Percentiles rank a stretch among this genome's conserved stretches.
phyloP scores from a whole-genome alignment of 2,329 filamentous ascomycete species.

The Pseudodiploospora longispora region DNA sequence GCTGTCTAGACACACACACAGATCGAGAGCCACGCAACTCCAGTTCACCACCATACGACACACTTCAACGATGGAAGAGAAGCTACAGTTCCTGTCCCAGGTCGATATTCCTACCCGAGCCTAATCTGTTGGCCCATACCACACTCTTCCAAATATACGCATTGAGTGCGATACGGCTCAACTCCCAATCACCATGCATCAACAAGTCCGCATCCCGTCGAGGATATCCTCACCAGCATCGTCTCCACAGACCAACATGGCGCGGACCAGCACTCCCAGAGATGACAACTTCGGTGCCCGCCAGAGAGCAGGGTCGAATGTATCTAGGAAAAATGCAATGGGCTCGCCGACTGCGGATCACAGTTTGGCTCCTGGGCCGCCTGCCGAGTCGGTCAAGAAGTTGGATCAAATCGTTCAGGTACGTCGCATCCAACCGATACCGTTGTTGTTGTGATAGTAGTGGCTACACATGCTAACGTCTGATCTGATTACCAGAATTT shows the following conservation, averaged over 20 bases:
- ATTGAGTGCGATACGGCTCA: background rate
- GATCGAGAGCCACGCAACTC: background rate
- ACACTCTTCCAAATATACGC: slow-evolving; percentile 1
- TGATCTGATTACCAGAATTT: slow-evolving; percentile 60
- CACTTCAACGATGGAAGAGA: slow-evolving; percentile 24
- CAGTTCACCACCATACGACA: slow-evolving; percentile 3
- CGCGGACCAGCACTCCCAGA: slow-evolving; percentile 64
- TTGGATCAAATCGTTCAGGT: slow-evolving; percentile 93
- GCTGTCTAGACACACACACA: too few species aligned
- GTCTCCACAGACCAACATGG: slow-evolving; percentile 47
- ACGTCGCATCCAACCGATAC: slow-evolving; percentile 6
- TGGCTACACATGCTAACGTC: background rate
- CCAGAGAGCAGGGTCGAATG: slow-evolving; percentile 36
- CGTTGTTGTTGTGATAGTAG: background rate
- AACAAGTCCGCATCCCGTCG: slow-evolving; percentile 71
- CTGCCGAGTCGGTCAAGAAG: slow-evolving; percentile 64
- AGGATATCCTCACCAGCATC: slow-evolving; percentile 65
- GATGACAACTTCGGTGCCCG: slow-evolving; percentile 42
- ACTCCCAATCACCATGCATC: slow-evolving; percentile 59
- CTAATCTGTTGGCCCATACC: slow-evolving; percentile 16
- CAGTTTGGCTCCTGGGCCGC: slow-evolving; percentile 38
- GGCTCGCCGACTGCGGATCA: slow-evolving; percentile 42
- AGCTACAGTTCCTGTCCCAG: slow-evolving; percentile 24
- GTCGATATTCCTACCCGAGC: slow-evolving; percentile 22
- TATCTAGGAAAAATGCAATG: slow-evolving; percentile 29